phyloP scores from a whole-genome alignment of 179 eudicot genomes.

The Vitellaria paradoxa region DNA sequence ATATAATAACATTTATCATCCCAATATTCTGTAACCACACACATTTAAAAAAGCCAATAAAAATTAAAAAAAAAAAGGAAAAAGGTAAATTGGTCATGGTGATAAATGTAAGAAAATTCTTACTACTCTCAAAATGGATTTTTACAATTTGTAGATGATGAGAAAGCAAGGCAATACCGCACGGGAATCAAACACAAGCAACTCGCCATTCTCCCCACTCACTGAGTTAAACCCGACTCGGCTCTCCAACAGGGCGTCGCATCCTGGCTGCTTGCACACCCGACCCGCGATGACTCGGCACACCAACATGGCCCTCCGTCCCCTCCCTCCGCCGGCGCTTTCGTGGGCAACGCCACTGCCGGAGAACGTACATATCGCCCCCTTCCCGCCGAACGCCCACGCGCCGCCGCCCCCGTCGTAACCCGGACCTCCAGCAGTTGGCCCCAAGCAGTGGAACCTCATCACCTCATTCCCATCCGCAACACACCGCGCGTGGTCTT shows the following conservation, averaged over 20 bases:
- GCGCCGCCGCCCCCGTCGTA: constrained; percentile 29
- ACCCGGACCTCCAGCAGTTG: constrained; percentile 22
- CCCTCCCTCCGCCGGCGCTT: constrained; percentile 73
- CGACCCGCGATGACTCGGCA: constrained; percentile 93
- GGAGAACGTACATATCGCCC: constrained; percentile 56
- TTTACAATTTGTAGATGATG: constrained; percentile 64
- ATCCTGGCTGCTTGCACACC: constrained; percentile 37
- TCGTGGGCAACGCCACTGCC: constrained; percentile 89
- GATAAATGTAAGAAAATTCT: constrained; percentile 18
- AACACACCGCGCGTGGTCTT: constrained; percentile 39
- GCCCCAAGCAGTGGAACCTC: constrained; percentile 60
- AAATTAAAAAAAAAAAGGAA: neutral
- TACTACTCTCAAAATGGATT: neutral
- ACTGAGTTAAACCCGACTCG: constrained; percentile 52
- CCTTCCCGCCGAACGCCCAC: constrained; percentile 46
- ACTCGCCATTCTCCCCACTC: constrained; percentile 69
- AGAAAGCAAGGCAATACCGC: constrained; percentile 94
- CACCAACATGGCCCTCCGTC: constrained; percentile 79
- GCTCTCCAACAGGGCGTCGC: constrained; percentile 22
- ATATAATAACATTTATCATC: constrained; percentile 10
- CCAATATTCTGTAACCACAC: constrained; percentile 13
- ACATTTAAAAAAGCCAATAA: too few relatives aligned
- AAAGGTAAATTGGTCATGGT: constrained; percentile 6
- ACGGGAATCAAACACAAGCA: constrained; percentile 81
- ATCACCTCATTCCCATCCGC: constrained; percentile 84